Base-by-base conservation (phyloP, 345 rosid species). In the Rhodomyrtus tomentosa region DNA sequence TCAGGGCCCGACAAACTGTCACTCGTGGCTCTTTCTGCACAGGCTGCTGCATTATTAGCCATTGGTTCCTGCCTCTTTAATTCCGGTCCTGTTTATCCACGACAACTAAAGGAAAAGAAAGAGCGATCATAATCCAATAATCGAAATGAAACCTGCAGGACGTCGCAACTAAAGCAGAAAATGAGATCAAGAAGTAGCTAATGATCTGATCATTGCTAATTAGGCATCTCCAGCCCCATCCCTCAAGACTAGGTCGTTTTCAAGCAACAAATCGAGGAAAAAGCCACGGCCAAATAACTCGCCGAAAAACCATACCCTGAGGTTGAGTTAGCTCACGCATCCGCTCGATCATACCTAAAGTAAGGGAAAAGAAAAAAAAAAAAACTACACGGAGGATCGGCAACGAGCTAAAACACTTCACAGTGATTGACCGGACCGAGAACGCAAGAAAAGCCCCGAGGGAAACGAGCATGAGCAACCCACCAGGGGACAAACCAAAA, bases 21-120 rank as follows among this genome's bases (percentile, higher is more conserved):
- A 85, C 91, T 95, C 0, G 98, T 97, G 12, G 99, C 99, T 88
- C 99, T 95, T 92, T 97, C 99, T 32, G 98, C 99, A 85, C 93
- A 94, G 27, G 96, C 89, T 48, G 95, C 92, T 21, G 92, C 98
- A 85, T 84, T 92, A 88, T 87, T 91, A n/a, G 96, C 94, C 99
- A 96, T 96, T 5, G 10, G 5, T 42, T 53, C 79, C 84, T 27
- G 52, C 50, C 38, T 13, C 76, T 49, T 83, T 10, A n/a, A 83
- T 22, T 21, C 45, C 3, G 6, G 55, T 29, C 40, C 42, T 14
- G 76, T 21, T 50, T 81, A 16, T 81, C 76, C 42, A 32, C 82
- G 18, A 7, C 82, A 49, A 49, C 51, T 80, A 25, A 80, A 80
- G 49, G 18, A 50, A 16, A 68, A 51, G 40, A 50, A 36, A 52